Evolutionary conservation across 441 rosid species (phyloP), one percentile per base, ranked within the genome.

Genomic region (Aquilaria agallochum): DNA sequence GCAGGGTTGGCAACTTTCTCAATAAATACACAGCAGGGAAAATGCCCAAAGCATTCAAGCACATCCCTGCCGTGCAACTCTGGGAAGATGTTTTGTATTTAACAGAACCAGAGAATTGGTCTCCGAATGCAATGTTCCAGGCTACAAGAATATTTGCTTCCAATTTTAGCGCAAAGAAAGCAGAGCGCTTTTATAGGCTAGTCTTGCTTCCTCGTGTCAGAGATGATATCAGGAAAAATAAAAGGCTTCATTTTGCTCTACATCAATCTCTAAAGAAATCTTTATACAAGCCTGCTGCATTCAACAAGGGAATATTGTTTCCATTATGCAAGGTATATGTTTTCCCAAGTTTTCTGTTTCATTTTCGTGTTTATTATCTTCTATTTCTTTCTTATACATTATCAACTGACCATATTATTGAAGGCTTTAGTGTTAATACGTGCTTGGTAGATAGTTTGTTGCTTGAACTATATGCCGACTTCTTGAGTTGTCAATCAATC

Each of bases 81-180:
- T 94, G 97, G 97, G 95, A 90, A 79, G 96, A 89, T 65, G 78
- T 91, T 47, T 71, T 94, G 61, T 81, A 87, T 76, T 76, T 94
- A 59, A 91, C 96, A 9, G 91, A 94, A 73, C 97, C 99, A 9
- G 92, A 85, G 81, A 86, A 83, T 51, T 94, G 99, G 99, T 85
- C 96, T 6, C 93, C 97, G 12, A 86, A 81, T 62, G 97, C 96
- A 27, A 72, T 91, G 89, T 91, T 54, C 80, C 95, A 91, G 69
- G 96, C 99, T 10, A 94, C 95, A 13, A 82, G 92, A 68, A 84
- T 91, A 58, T 84, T 91, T 76, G 76, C 94, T 62, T 88, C 96
- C 61, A 87, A 87, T 79, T 78, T 94, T 75, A 71, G 77, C 65
- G 77, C 80, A 5, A 80, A 71, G 73, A 89, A 82, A 70, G 96